Evolutionary conservation across 2,329 filamentous ascomycete genomes (phyloP), one percentile per base, ranked within the genome.

Genomic region (Hypoxylon sp.): DNA sequence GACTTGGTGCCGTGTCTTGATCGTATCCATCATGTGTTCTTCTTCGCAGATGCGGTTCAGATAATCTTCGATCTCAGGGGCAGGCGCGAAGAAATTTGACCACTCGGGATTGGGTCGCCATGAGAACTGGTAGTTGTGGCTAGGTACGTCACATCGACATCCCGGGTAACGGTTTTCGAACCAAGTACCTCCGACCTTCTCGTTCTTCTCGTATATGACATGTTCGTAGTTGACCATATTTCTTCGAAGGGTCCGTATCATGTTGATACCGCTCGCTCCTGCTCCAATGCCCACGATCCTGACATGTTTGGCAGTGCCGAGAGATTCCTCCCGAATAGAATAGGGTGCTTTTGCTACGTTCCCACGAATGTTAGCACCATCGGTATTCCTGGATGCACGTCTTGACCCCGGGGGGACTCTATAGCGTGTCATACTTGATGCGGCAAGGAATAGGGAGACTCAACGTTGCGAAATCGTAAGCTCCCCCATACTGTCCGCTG

Each of bases 111-210:
- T 90, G 2, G 84, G 85, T 58, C 84, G 81, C 83, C 85, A 89
- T 2, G 85, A 85, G 71, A 87, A 89, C 71, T 88, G 87, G 72
- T 90, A 90, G 74, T 85, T 88, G 76, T 89, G 87, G 71, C 81
- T 84, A 8, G 85, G 85, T 29, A 87, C 81, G 73, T 87, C 86
- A 71, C 85, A 88, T 56, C 79, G 79, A 69, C 85, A 87, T 9
- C 86, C 86, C 0, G 86, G 86, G 65, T 89, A 89, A 19, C 81
- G 78, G 71, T 87, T 88, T 72, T 88, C 86, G 66, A 81, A 81
- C 86, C 86, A 89, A 0, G 86, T 88, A 2, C 86, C 86, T 19
- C 85, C 85, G 9, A 87, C 79, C 19, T 83, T 81, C 7, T 77
- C 73, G 64, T 87, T 87, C 77, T 87, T 88, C 68, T 88, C 86